These are phyloP conservation scores for Spinacia oleracea DNA, from an alignment of 179 eudicot genomes.

Conservation along the genomic window DNA sequence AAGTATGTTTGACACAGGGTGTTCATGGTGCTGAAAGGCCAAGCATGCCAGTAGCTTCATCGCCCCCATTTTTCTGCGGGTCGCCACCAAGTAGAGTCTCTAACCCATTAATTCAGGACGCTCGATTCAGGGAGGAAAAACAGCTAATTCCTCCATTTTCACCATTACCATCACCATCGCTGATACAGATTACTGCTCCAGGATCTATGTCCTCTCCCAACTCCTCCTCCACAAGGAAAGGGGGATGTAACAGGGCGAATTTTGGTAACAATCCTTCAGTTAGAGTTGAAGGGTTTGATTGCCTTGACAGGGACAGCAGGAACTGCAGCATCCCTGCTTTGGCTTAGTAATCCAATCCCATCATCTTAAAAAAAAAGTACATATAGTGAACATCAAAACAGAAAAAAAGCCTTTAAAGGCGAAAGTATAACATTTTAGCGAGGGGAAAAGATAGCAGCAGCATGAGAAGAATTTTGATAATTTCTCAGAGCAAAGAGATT, in stretches of 20 bases:
- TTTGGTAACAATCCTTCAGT: constrained; percentile 75
- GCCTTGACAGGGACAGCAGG: constrained; percentile 76
- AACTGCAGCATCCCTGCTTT: constrained; percentile 80
- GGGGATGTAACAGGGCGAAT: constrained; percentile 56
- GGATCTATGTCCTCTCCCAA: constrained; percentile 33
- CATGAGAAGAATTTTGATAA: constrained; percentile 45
- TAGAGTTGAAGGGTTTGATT: constrained; percentile 79
- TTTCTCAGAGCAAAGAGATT: constrained; percentile 22
- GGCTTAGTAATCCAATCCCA: constrained; percentile 41
- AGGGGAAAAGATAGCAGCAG: constrained; percentile 14
- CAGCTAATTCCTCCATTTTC: constrained; percentile 43
- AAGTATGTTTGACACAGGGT: constrained; percentile 34
- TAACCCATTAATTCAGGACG: constrained; percentile 83
- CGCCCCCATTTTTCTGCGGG: constrained; percentile 85
- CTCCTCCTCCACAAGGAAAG: constrained; percentile 48
- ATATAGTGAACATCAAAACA: constrained; percentile 28
- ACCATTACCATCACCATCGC: constrained; percentile 38
- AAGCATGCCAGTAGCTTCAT: constrained; percentile 53
- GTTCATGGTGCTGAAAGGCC: constrained; percentile 52
- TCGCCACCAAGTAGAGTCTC: constrained; percentile 87
- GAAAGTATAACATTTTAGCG: constrained; percentile 21
- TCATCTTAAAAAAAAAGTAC: constrained; percentile 2
- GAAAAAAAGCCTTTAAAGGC: constrained; percentile 13
- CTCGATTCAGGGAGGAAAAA: constrained; percentile 64
- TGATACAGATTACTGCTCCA: constrained; percentile 40